Base-by-base conservation (phyloP, 768 basidiomycete species). In the Suillus cothurnatus region DNA sequence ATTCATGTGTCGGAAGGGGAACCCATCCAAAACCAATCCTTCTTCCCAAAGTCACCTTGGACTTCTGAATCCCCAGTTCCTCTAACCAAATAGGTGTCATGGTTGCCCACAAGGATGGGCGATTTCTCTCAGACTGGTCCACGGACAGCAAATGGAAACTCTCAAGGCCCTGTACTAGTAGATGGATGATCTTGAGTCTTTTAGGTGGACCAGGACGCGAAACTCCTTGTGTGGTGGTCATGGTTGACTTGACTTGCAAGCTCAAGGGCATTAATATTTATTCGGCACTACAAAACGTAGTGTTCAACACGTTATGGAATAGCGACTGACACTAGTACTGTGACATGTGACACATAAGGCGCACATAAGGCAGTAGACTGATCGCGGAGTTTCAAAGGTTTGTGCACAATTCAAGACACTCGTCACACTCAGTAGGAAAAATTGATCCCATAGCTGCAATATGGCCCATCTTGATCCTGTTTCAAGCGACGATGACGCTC, bases 401-500 rank as follows among this genome's bases (percentile, higher is more conserved):
- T 52, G 26, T 49, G 23, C 47, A 49, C 12, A n/a, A n/a, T 47
- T 47, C 45, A 12, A 47, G 34, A 34, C n/a, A 47, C 6, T 15
- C n/a, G n/a, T n/a, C 23, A 50, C 23, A 8, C 23, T 17, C 26
- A 26, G 47, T 49, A 50, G 23, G 14, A 52, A 31, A 31, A 31
- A 19, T 28, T 17, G 15, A 28, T 17, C 8, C 17, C 28, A 53
- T 28, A 31, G 17, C 19, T 28, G 26, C 39, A 59, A 41, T 47
- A 47, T 59, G 58, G 39, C 58, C 19, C 39, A 2, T 19, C 38
- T 41, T 21, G 58, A 41, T 41, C 39, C 41, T 31, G 19, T 28
- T 41, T 71, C 72, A 41, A 78, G 76, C 63, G 79, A 79, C 55
- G 82, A 82, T 59, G 80, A 86, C 1, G 79, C 80, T 1, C 87